Evolutionary conservation across 2,329 filamentous ascomycete species (phyloP), one percentile per base, ranked within the genome.

Genomic region (Talaromyces sp.): DNA sequence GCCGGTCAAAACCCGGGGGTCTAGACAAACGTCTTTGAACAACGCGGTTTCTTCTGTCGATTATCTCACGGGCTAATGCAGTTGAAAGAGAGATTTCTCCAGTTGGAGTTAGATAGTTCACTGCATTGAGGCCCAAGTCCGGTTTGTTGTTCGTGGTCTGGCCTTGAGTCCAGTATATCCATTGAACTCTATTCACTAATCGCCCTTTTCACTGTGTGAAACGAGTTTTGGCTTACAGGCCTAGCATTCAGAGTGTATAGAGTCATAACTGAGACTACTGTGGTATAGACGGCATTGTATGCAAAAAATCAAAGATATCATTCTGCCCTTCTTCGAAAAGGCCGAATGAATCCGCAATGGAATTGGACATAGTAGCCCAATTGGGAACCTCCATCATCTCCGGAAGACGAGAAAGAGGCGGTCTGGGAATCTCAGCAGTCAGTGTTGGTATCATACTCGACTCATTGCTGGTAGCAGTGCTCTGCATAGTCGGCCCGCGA

Each of bases 321-420:
- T 69, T 70, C 57, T 72, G 70, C 2, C 67, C 69, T 50, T 72
- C 70, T 40, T 72, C 70, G 31, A 72, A 72, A 8, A 72, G 62
- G 5, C 69, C 70, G 41, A 72, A 72, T 2, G 70, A 72, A 48
- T 72, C 70, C 7, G 70, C 70, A 59, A 72, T 72, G 1, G 70
- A 68, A 48, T 68, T 70, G 1, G 70, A 72, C 59, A 72, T 60
- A 22, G 68, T 70, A 36, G 33, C 48, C 70, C 70, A 72, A 43
- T 69, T 72, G 3, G 70, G 70, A 10, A 66, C 68, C 48, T 72
- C 68, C 65, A 72, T 64, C 65, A 72, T 64, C 19, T 66, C 67
- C 19, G 67, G 64, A 11, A 71, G 56, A 51, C 65, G 62, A 48
- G 65, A 61, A 48, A 65, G 61, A 53, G 61, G 63, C 50, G 65